phyloP scores from a whole-genome alignment of 2,329 filamentous ascomycete species.

The Talaromyces sp. region DNA sequence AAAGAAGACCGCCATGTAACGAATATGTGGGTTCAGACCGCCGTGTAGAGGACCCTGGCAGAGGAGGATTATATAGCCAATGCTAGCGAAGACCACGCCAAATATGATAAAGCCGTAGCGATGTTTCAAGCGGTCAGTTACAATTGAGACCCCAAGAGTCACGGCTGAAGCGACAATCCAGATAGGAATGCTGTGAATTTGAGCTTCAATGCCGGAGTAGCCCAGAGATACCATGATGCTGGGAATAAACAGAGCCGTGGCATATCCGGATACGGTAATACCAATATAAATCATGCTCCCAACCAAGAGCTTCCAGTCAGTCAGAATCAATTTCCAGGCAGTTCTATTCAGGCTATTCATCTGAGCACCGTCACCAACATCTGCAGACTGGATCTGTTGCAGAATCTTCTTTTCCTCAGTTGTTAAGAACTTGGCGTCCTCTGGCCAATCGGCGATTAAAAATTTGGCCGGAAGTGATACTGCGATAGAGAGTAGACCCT shows the following conservation, averaged over 20 bases:
- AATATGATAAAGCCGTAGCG: constrained; percentile 37
- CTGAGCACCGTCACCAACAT: constrained; percentile 26
- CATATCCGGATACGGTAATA: constrained; percentile 35
- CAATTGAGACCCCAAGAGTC: constrained; percentile 27
- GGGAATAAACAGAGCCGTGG: constrained; percentile 34
- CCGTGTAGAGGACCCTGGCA: constrained; percentile 23
- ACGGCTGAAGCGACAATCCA: constrained; percentile 31
- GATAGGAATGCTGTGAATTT: constrained; percentile 37
- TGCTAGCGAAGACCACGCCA: constrained; percentile 31
- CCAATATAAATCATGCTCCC: constrained; percentile 33
- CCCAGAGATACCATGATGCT: constrained; percentile 35
- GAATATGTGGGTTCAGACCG: constrained; percentile 20
- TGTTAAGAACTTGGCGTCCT: constrained; percentile 31
- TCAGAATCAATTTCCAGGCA: constrained; percentile 28
- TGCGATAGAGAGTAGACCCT: constrained; percentile 20
- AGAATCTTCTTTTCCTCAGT: constrained; percentile 24
- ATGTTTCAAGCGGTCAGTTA: constrained; percentile 31
- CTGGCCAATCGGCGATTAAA: constrained; percentile 26
- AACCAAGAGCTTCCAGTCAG: constrained; percentile 34
- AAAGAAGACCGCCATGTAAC: constrained; percentile 29
- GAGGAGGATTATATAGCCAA: constrained; percentile 35
- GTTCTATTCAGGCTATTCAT: constrained; percentile 29
- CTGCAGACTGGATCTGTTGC: constrained; percentile 24
- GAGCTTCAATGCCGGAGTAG: constrained; percentile 30
- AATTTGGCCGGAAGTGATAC: constrained; percentile 27